phyloP scores from a whole-genome alignment of 805 yeast genomes.

The Danielozyma ontarioensis region DNA sequence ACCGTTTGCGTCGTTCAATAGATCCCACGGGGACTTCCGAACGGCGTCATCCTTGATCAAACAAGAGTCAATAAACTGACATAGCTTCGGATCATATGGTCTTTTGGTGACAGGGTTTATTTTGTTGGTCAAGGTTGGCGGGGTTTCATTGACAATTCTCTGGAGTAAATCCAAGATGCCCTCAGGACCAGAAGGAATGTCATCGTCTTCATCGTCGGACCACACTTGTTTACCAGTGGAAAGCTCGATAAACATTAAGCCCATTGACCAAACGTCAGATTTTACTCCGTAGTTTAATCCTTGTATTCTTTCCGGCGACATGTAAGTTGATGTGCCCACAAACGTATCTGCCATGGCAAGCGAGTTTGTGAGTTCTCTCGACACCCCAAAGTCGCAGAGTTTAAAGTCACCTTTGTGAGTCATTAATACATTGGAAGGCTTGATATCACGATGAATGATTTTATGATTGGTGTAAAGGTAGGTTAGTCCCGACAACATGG shows the following conservation, averaged over 20 bases:
- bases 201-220: constrained; percentile 43
- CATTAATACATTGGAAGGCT: constrained; percentile 89
- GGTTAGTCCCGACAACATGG: constrained; percentile 74
- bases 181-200: constrained; percentile 48
- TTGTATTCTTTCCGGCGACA: constrained; percentile 95
- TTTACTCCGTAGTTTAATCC: constrained; percentile 92
- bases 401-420: constrained; percentile 84
- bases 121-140: constrained; percentile 57
- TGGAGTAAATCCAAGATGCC: constrained; percentile 89
- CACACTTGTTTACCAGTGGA: constrained; percentile 84
- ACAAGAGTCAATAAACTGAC: constrained; percentile 70
- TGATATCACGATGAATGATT: constrained; percentile 92
- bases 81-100: constrained; percentile 43
- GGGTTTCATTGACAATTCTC: constrained; percentile 87
- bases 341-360: constrained; percentile 85
- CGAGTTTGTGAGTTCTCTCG: constrained; percentile 86
- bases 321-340: constrained; percentile 96
- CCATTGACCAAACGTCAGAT: constrained; percentile 96
- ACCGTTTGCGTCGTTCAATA: constrained; percentile 36
- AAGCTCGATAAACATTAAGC: constrained; percentile 82
- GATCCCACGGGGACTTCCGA: constrained; percentile 70
- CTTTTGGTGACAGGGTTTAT: constrained; percentile 21
- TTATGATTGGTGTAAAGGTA: constrained; percentile 80
- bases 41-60: constrained; percentile 61
- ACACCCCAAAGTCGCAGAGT: constrained; percentile 95